Evolutionary conservation across 768 basidiomycete species (phyloP).

Genomic region (Boletellus emodensis): DNA sequence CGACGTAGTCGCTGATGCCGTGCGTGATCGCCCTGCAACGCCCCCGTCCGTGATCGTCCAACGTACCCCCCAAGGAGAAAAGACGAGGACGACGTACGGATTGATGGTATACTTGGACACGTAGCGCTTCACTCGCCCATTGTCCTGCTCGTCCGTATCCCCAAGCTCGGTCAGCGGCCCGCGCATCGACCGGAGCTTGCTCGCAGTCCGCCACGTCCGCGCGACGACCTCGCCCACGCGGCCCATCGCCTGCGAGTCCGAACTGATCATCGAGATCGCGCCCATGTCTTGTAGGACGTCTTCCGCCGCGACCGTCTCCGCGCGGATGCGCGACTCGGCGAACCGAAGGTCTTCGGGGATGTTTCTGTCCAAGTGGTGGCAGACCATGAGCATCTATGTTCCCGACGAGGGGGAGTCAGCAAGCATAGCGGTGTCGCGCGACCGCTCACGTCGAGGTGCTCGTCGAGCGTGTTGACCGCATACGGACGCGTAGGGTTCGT

Average conservation of each 20-base stretch:
- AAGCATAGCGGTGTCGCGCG: neutral
- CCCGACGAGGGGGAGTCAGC: neutral
- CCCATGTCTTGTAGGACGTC: constrained; percentile 91
- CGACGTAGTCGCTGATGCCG: constrained; percentile 84
- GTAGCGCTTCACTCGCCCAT: constrained; percentile 90
- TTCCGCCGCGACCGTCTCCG: constrained; percentile 96
- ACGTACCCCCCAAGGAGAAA: neutral
- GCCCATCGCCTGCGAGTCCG: constrained; percentile 98
- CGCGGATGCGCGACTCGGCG: constrained; percentile 94
- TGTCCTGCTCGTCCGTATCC: constrained; percentile 46
- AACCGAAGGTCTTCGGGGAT: constrained; percentile 94
- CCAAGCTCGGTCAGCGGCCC: constrained; percentile 72
- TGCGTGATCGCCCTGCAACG: constrained; percentile 87
- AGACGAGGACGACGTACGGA: constrained; percentile 57
- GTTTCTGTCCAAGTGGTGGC: constrained; percentile 90
- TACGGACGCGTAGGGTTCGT: constrained; percentile 97
- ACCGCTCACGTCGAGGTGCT: constrained; percentile 85
- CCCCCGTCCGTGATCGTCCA: too few relatives aligned
- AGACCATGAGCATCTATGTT: constrained; percentile 97
- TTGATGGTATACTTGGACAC: constrained; percentile 96
- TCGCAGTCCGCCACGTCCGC: constrained; percentile 95
- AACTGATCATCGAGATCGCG: constrained; percentile 95
- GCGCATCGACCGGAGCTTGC: constrained; percentile 80
- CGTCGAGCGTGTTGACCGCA: constrained; percentile 87
- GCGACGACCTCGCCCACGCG: constrained; percentile 92